These are phyloP conservation scores for Cladophialophora chaetospira DNA, from an alignment of 2,329 filamentous ascomycete genomes.

Conservation along the genomic window DNA sequence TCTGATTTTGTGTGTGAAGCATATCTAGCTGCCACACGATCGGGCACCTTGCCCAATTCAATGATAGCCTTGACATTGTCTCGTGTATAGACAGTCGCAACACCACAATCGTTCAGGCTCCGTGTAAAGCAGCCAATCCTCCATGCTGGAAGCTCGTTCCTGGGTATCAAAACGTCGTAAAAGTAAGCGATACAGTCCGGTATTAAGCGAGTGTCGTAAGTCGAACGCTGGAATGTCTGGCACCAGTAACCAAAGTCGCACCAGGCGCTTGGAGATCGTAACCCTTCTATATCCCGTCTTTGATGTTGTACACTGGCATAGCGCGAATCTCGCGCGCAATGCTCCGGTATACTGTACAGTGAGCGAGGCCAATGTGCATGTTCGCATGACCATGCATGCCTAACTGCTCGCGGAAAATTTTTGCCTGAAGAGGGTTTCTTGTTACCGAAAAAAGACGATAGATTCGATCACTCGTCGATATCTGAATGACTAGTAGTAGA, in stretches of 20 bases:
- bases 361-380: slow-evolving; percentile 15
- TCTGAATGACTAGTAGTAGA: slow-evolving; percentile 33
- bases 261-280: slow-evolving; percentile 9
- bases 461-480: slow-evolving; percentile 26
- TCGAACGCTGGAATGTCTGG: slow-evolving; percentile 4
- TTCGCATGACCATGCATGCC: slow-evolving; percentile 6
- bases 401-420: neutral
- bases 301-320: slow-evolving; percentile 20
- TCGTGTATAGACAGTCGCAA: no score
- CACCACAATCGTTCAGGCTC: neutral
- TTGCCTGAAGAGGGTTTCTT: neutral
- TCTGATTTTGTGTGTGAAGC: no score
- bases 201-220: slow-evolving; percentile 26
- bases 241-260: slow-evolving; percentile 5
- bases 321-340: slow-evolving; percentile 7
- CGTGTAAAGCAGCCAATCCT: slow-evolving; percentile 7
- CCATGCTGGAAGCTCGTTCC: slow-evolving; percentile 20
- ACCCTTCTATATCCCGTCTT: slow-evolving; percentile 16
- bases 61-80: neutral
- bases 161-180: slow-evolving; percentile 27
- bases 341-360: slow-evolving; percentile 19
- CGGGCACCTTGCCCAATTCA: neutral
- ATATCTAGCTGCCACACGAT: no score
- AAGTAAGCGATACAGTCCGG: slow-evolving; percentile 20
- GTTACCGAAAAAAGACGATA: neutral